Evolutionary conservation across 495 filamentous ascomycete species (phyloP).

Genomic region (Lindgomyces ingoldianus): DNA sequence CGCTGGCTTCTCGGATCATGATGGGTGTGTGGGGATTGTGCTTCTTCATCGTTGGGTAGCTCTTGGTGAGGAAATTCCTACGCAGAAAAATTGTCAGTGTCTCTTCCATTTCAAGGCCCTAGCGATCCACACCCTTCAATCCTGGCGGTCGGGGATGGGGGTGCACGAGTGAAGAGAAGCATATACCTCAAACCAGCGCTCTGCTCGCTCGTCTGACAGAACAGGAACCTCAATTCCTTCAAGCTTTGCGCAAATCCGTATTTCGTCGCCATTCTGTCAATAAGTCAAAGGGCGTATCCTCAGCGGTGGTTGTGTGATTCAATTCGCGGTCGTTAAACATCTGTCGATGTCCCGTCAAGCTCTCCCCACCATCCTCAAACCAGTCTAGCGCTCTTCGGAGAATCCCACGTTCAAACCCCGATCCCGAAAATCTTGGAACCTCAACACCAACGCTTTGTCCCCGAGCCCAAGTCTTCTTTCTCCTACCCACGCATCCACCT

Average conservation of each 20-base stretch:
- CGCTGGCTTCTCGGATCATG: slow-evolving; percentile 85
- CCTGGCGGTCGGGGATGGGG: not conserved
- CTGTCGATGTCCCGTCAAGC: not conserved
- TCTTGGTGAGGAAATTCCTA: slow-evolving; percentile 85
- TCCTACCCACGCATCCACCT: not conserved
- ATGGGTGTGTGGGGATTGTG: slow-evolving; percentile 95
- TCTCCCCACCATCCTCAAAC: not conserved
- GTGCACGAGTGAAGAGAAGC: not conserved
- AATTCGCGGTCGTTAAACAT: not conserved
- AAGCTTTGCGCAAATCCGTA: slow-evolving; percentile 84
- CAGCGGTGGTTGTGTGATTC: not conserved
- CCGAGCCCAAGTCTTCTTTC: not conserved
- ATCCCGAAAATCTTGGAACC: slow-evolving; percentile 14
- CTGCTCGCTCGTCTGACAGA: slow-evolving; percentile 89
- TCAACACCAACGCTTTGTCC: slow-evolving; percentile 8
- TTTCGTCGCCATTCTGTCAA: slow-evolving; percentile 75
- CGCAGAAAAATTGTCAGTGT: slow-evolving; percentile 1
- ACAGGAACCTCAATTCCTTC: slow-evolving; percentile 95
- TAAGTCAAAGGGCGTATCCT: too few species aligned
- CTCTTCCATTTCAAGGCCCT: not conserved
- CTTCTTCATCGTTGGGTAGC: slow-evolving; percentile 99
- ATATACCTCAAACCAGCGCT: slow-evolving; percentile 79
- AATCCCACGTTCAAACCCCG: not conserved
- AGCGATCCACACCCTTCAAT: not conserved
- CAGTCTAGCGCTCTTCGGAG: not conserved